These are phyloP conservation scores for Xylariaceae sp. DNA, from an alignment of 2,329 filamentous ascomycete genomes.

Conservation along the genomic window DNA sequence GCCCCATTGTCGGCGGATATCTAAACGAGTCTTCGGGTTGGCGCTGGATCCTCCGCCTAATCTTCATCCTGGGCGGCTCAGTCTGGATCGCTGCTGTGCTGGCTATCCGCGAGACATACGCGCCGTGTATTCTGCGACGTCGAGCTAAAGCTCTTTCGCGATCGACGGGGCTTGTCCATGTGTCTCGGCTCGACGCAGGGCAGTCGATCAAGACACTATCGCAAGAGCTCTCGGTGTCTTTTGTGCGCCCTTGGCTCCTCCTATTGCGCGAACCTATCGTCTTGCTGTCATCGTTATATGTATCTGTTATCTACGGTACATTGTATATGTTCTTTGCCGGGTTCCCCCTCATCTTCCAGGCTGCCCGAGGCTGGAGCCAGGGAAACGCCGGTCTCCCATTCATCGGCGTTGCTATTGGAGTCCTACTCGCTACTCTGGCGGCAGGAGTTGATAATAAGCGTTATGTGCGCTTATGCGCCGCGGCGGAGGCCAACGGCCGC, in stretches of 20 bases:
- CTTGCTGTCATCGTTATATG: slow-evolving; percentile 60
- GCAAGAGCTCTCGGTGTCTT: slow-evolving; percentile 38
- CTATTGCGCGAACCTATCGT: slow-evolving; percentile 70
- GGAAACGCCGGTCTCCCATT: slow-evolving; percentile 63
- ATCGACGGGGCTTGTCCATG: slow-evolving; percentile 52
- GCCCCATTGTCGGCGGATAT: slow-evolving; percentile 65
- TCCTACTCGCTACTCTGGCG: slow-evolving; percentile 5
- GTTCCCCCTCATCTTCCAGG: slow-evolving; percentile 62
- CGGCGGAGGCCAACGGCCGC: neutral
- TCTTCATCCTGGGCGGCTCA: slow-evolving; percentile 58
- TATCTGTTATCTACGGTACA: slow-evolving; percentile 56
- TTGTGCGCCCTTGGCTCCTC: slow-evolving; percentile 63
- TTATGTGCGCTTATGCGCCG: neutral
- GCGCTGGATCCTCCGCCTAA: slow-evolving; percentile 65
- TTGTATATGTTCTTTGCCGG: slow-evolving; percentile 57
- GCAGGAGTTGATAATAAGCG: neutral
- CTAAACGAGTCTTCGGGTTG: slow-evolving; percentile 59
- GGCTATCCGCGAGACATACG: slow-evolving; percentile 57
- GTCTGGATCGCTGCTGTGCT: slow-evolving; percentile 51
- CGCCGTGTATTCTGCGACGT: slow-evolving; percentile 51
- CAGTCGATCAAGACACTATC: neutral
- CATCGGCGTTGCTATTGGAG: slow-evolving; percentile 9
- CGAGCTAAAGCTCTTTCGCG: slow-evolving; percentile 48
- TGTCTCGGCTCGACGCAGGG: slow-evolving; percentile 12
- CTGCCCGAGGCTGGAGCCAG: slow-evolving; percentile 52